Percentiles rank a stretch among this genome's conserved stretches.
These are phyloP conservation scores for Daldinia eschscholtzii DNA, from an alignment of 2,329 filamentous ascomycete genomes.

Conservation along the genomic window DNA sequence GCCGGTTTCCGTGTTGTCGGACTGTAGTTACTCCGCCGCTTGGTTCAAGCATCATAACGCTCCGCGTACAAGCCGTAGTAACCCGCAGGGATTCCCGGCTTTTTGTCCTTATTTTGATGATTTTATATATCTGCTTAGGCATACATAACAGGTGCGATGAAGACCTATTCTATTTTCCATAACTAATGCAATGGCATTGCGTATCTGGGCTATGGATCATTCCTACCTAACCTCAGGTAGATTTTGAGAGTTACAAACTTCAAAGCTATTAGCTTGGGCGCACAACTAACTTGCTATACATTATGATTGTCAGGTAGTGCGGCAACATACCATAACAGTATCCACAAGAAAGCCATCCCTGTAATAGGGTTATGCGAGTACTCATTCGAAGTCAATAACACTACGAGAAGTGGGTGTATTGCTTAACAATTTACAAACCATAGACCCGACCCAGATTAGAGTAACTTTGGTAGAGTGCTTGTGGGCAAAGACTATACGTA, in stretches of 20 bases:
- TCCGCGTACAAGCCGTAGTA: not conserved
- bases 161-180: not conserved
- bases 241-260: not conserved
- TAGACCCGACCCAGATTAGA: not conserved
- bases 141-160: not conserved
- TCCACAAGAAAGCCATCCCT: not conserved
- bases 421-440: not conserved
- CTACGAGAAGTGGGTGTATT: not conserved
- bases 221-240: not conserved
- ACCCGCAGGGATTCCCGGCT: too few relatives aligned
- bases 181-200: not conserved
- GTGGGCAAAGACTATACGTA: not conserved
- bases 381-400: not conserved
- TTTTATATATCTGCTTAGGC: not conserved
- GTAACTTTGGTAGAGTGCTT: not conserved
- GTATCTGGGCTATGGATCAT: not conserved
- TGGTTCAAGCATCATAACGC: not conserved
- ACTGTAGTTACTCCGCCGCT: conserved; percentile 3
- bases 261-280: not conserved
- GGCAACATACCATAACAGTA: not conserved
- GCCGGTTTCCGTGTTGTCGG: not conserved
- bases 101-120: not conserved
- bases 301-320: not conserved
- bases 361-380: not conserved
- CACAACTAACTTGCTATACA: not conserved